Evolutionary conservation across 2,329 filamentous ascomycete genomes (phyloP), one percentile per base, ranked within the genome.

Genomic region (Alternaria novae-zelandiae): DNA sequence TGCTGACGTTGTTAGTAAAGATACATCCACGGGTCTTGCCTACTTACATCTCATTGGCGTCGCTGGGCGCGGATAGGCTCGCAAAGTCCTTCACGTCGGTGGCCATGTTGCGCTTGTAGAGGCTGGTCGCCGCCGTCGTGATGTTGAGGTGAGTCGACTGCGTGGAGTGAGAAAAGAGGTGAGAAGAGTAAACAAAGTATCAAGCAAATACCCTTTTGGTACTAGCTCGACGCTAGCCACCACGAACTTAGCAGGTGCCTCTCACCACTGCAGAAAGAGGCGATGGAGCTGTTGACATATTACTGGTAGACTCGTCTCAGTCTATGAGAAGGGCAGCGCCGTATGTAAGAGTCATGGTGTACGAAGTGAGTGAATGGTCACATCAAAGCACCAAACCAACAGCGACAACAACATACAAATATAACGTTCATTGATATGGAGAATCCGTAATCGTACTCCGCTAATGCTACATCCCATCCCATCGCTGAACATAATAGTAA

Each of bases 61-160:
- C 6, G 9, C n/a, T 0, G 12, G 25, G 0, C 6, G 25, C 2
- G n/a, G 46, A 17, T 21, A 3, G 17, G 17, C 2, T 4, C 3
- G 17, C 20, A 11, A 0, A 0, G 5, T 13, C 7, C 43, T 45
- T 6, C 3, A 13, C 6, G 20, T 12, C 7, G 5, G 3, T 4
- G 21, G 20, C 17, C 43, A 13, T 45, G 10, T 3, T 23, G 10
- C 3, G 3, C 10, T 20, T 45, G 43, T 3, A 23, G 41, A 20
- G 5, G 17, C 8, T 21, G 17, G 17, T 9, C 9, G 17, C 5
- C 28, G 11, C 28, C 28, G 4, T 6, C 28, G 28, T 30, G 10
- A 7, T 5, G 12, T 23, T 12, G 11, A 21, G 2, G 5, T 9
- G 17, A 45, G 11, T 45, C 3, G 13, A 6, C 10, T 45, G 43